These are phyloP conservation scores for Saprolegnia parasitica DNA, from an alignment of 352 stramenopile species.

Conservation along the genomic window DNA sequence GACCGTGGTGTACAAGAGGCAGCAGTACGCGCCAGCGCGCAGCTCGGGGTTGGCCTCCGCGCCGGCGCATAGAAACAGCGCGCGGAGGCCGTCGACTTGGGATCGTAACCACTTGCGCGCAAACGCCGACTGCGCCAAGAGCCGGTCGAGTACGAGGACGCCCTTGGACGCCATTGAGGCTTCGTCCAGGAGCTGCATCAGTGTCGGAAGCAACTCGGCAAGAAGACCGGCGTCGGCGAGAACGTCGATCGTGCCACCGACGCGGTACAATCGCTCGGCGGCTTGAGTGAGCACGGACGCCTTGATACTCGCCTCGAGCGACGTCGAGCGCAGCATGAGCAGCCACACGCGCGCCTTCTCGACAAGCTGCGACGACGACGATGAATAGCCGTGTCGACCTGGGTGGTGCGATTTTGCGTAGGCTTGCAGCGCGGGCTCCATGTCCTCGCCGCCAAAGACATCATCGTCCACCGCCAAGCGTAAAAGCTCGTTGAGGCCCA, in stretches of 20 bases:
- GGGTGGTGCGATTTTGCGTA: neutral
- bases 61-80: neutral
- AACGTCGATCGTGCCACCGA: neutral
- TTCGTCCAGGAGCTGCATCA: too few species aligned
- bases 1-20: neutral
- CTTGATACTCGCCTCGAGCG: conserved; percentile 20
- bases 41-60: neutral
- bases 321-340: neutral
- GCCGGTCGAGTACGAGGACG: neutral
- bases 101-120: neutral
- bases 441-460: conserved; percentile 1
- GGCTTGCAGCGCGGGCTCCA: neutral
- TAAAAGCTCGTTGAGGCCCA: conserved; percentile 4
- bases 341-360: neutral
- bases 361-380: neutral
- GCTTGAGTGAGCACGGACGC: conserved; percentile 8
- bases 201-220: neutral
- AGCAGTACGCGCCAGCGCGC: neutral
- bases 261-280: neutral
- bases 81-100: neutral
- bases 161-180: too few species aligned
- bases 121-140: neutral
- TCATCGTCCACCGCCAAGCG: neutral
- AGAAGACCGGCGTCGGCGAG: neutral
- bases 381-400: neutral